Evolutionary conservation across 2,329 filamentous ascomycete species (phyloP).

Genomic region (Aspergillus sp.): DNA sequence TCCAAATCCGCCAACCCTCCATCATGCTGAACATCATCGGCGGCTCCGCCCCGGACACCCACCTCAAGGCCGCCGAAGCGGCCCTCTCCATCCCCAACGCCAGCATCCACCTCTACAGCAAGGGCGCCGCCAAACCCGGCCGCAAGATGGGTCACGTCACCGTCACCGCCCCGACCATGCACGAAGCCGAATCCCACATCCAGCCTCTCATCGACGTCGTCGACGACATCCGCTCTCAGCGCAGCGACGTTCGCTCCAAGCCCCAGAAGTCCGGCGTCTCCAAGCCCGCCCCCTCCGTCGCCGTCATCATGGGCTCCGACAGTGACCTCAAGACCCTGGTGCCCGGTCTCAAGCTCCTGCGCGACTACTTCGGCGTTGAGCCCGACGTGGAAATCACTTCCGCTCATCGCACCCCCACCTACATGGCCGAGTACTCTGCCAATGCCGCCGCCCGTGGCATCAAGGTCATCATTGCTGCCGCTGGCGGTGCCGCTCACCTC

Average conservation of each 20-base stretch:
- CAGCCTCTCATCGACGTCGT: constrained; percentile 72
- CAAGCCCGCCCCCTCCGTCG: constrained; percentile 42
- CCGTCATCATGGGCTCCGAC: constrained; percentile 53
- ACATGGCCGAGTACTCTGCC: constrained; percentile 68
- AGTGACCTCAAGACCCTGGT: constrained; percentile 49
- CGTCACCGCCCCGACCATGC: constrained; percentile 68
- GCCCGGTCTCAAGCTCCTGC: constrained; percentile 47
- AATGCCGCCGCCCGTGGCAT: constrained; percentile 66
- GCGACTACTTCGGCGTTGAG: constrained; percentile 46
- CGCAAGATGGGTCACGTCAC: constrained; percentile 97
- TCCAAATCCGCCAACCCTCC: constrained; percentile 49
- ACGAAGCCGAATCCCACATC: constrained; percentile 66
- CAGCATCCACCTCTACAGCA: constrained; percentile 86
- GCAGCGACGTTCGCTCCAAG: constrained; percentile 37
- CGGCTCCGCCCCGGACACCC: constrained; percentile 59
- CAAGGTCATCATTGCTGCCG: constrained; percentile 73
- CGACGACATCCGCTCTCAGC: constrained; percentile 73
- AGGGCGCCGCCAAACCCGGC: constrained; percentile 76
- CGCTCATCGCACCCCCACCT: constrained; percentile 68
- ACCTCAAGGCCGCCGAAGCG: constrained; percentile 61
- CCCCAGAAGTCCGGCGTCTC: constrained; percentile 32
- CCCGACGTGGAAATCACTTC: constrained; percentile 50
- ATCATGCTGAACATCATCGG: constrained; percentile 60
- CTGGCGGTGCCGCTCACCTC: constrained; percentile 71
- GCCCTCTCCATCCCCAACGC: constrained; percentile 62